Base-by-base conservation (phyloP, 345 rosid genomes). In the Populus deltoides region DNA sequence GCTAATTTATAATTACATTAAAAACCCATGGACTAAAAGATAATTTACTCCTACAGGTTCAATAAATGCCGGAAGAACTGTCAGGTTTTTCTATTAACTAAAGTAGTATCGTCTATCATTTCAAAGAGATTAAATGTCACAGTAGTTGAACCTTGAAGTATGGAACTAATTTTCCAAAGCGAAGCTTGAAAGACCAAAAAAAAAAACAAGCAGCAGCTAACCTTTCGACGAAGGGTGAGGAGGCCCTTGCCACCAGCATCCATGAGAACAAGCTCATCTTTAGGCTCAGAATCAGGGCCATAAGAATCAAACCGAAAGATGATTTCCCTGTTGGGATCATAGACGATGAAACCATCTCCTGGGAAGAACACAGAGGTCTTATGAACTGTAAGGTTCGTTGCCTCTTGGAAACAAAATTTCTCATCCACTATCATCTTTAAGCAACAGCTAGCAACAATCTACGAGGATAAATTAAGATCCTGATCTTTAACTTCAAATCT, bases 171-270 rank as follows among this genome's bases (percentile, higher is more conserved):
- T 61, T 61, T 7, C 12, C 29, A 25, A 20, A 41, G 45, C 12
- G 45, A 11, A 10, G 45, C 13, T 15, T 47, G 3, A 47, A 13
- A 2, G 3, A 1, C 12, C 13, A 47, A 47, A 13, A 47, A 45
- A 8, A 10, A 9, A 12, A 8, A 57, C 7, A 63, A 0, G 0
- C 15, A 24, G 59, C 9, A 53, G 29, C 72, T 2, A 45, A 87
- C 86, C 88, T 83, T 87, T 17, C 84, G 88, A 38, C 66, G 24
- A 20, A 83, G 86, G 33, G 88, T 80, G 75, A 85, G 84, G 66
- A 85, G 87, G 77, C 88, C 83, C 17, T 78, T 81, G 70, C 90
- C 90, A 6, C 78, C 35, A 16, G 87, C 85, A 66, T 87, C 87
- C 87, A 83, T 75, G 82, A 87, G 88, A 62, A 85, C 77, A 1